phyloP scores from a whole-genome alignment of 208 protist species.

The Naegleria gruberi region DNA sequence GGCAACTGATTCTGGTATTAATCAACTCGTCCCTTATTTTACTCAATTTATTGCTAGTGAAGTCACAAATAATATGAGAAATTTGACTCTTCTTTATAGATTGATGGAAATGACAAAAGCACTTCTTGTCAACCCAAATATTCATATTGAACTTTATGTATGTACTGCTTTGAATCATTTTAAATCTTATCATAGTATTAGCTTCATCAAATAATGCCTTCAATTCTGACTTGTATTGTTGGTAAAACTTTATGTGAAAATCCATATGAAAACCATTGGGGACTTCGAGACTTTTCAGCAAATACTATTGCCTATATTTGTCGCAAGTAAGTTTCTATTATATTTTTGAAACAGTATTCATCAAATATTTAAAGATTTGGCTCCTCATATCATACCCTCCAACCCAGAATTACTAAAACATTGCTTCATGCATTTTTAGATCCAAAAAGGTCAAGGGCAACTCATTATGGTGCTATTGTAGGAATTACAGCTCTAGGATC shows the following conservation, averaged over 20 bases:
- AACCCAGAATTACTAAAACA: conserved; percentile 21
- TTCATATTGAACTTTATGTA: conserved; percentile 18
- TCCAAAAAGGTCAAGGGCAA: neutral
- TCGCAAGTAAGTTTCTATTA: neutral
- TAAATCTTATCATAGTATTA: neutral
- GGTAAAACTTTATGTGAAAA: conserved; percentile 12
- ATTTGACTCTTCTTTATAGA: neutral
- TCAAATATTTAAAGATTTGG: neutral
- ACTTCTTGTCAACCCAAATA: neutral
- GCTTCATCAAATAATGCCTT: conserved; percentile 15
- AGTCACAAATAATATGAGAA: neutral
- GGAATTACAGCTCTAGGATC: neutral
- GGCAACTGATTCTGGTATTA: neutral
- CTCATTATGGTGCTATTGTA: conserved; percentile 18
- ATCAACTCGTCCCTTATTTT: conserved; percentile 16
- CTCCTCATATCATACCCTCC: neutral
- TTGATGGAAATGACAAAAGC: conserved; percentile 16
- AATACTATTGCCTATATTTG: conserved; percentile 5
- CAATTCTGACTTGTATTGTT: conserved; percentile 8
- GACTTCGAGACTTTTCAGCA: neutral
- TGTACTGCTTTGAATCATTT: neutral
- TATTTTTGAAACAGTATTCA: too few species aligned
- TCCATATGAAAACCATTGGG: conserved; percentile 16
- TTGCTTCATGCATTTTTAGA: conserved; percentile 20
- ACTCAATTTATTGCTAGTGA: conserved; percentile 2